A percentile compares a stretch with the other conserved stretches of the same genome.
Conservation (phyloP, 2,329 filamentous ascomycete species). For the Leptographium flavum region DNA sequence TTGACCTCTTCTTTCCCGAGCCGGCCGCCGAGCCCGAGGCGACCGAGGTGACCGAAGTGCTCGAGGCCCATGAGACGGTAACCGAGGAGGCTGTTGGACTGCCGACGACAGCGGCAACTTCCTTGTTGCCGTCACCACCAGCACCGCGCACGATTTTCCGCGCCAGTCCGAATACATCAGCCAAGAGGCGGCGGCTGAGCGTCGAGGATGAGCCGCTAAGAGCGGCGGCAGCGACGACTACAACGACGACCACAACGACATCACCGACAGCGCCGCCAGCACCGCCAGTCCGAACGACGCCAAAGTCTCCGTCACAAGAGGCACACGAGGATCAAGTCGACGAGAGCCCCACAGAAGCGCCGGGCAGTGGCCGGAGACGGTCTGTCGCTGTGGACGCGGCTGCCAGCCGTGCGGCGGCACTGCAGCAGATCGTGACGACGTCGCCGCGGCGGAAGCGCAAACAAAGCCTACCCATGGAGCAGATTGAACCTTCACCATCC, state of each 20-base stretch:
- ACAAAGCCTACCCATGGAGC: too few relatives aligned
- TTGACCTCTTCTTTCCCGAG: conserved; percentile 30
- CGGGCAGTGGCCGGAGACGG: conserved; percentile 38
- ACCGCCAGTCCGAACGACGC: too few relatives aligned
- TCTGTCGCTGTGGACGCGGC: conserved; percentile 21
- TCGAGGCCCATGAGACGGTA: not conserved
- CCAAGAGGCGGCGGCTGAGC: conserved; percentile 27
- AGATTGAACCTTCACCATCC: not conserved
- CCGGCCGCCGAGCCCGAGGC: not conserved
- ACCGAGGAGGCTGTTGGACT: conserved; percentile 6
- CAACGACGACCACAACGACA: too few relatives aligned
- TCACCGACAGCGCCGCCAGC: too few relatives aligned
- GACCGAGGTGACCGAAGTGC: not conserved
- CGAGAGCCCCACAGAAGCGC: conserved; percentile 40
- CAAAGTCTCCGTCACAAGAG: too few relatives aligned
- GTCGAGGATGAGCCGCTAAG: not conserved
- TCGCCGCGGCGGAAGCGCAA: conserved; percentile 7
- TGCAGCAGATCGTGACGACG: conserved; percentile 25
- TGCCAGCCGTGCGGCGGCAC: conserved; percentile 18
- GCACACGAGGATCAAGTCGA: conserved; percentile 26
- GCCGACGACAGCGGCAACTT: not conserved
- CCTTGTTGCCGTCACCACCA: not conserved
- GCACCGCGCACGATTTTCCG: conserved; percentile 9
- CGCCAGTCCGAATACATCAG: conserved; percentile 32
- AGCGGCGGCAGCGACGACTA: too few relatives aligned